phyloP scores from a whole-genome alignment of 495 filamentous ascomycete species.

The Sordaria brevicollis region DNA sequence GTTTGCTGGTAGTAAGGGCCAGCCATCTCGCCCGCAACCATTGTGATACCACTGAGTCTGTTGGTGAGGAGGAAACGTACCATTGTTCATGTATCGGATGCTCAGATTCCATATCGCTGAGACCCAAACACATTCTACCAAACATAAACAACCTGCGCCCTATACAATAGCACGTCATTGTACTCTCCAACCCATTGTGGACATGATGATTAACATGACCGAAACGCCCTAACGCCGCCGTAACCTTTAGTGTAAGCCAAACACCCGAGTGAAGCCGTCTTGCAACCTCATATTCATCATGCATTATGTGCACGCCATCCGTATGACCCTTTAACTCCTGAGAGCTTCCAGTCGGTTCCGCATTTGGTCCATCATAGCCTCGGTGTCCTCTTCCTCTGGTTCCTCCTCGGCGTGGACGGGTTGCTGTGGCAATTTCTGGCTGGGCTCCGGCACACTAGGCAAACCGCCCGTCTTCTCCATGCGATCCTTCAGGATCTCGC shows the following conservation, averaged over 20 bases:
- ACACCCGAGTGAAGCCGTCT: neutral
- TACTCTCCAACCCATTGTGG: neutral
- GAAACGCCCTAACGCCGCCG: neutral
- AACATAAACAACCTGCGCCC: neutral
- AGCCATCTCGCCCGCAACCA: neutral
- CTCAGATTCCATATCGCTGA: neutral
- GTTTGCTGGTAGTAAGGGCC: neutral
- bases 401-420: constrained; percentile 55
- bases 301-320: neutral
- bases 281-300: neutral
- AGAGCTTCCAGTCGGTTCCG: constrained; percentile 79
- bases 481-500: constrained; percentile 76
- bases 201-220: neutral
- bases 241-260: neutral
- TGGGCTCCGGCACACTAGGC: constrained; percentile 46
- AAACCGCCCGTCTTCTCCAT: constrained; percentile 56
- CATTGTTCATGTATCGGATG: neutral
- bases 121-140: neutral
- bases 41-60: neutral
- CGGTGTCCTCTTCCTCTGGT: constrained; percentile 73
- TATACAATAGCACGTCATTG: neutral
- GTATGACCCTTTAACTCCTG: constrained; percentile 55
- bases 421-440: constrained; percentile 45
- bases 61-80: neutral
- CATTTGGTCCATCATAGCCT: constrained; percentile 88